Evolutionary conservation across 208 protist genomes (phyloP).

Genomic region (Wallacemonas collosoma): DNA sequence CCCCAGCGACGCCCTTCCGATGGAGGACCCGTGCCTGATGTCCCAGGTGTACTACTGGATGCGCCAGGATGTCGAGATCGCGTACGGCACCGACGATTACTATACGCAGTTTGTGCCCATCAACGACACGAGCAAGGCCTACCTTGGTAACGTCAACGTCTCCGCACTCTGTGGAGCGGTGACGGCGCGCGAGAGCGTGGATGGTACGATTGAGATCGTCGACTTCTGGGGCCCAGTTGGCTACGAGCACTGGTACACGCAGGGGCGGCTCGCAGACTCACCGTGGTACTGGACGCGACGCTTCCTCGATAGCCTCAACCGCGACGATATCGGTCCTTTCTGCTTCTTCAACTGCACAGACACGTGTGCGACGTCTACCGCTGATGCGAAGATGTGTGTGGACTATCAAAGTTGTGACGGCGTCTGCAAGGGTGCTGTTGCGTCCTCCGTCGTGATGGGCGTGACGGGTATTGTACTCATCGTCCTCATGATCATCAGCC

Average conservation of each 20-base stretch:
- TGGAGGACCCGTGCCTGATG: conserved; percentile 47
- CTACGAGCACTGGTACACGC: conserved; percentile 13
- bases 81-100: conserved; percentile 48
- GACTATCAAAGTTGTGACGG: conserved; percentile 46
- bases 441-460: conserved; percentile 52
- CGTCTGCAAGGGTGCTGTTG: conserved; percentile 72
- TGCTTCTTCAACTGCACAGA: conserved; percentile 52
- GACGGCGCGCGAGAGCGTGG: conserved; percentile 31
- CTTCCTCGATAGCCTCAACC: conserved; percentile 33
- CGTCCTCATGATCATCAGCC: conserved; percentile 35
- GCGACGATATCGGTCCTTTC: conserved; percentile 30
- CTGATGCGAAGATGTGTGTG: conserved; percentile 25
- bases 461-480: conserved; percentile 33
- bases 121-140: conserved; percentile 17
- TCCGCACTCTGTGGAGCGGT: conserved; percentile 47
- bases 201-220: conserved; percentile 49
- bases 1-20: conserved; percentile 36
- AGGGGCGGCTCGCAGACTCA: conserved; percentile 30
- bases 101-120: conserved; percentile 47
- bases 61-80: conserved; percentile 40
- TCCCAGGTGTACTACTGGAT: conserved; percentile 46
- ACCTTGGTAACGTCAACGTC: conserved; percentile 43
- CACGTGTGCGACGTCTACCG: conserved; percentile 29
- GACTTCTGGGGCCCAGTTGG: conserved; percentile 37
- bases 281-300: conserved; percentile 38